Evolutionary conservation across 106 monocot genomes (phyloP).

Genomic region (Alisma plantagoaquatica): DNA sequence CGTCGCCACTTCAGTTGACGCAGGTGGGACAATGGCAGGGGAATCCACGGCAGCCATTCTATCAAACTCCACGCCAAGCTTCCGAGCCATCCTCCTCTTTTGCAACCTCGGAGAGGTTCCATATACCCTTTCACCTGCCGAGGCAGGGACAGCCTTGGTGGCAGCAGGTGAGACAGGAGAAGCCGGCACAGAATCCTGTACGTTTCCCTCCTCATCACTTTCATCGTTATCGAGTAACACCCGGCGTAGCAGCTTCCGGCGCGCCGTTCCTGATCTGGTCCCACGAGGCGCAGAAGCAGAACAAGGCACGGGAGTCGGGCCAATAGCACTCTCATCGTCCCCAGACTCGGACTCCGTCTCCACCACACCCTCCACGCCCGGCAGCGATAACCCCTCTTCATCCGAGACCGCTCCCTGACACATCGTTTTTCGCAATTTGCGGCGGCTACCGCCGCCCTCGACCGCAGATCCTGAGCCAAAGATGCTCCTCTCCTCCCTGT

Average conservation of each 20-base stretch:
- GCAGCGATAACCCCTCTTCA: slow-evolving; percentile 1
- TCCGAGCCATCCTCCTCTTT: slow-evolving; percentile 35
- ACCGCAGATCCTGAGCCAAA: neutral
- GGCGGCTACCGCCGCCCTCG: neutral
- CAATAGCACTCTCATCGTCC: neutral
- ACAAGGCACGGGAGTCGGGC: neutral
- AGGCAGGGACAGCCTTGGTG: no score
- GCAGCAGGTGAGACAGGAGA: no score
- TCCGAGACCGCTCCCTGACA: no score
- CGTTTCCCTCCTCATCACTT: no score
- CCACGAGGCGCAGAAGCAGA: neutral
- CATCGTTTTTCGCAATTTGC: no score
- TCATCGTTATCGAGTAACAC: no score
- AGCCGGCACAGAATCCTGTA: no score
- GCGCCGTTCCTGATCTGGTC: no score
- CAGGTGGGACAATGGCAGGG: no score
- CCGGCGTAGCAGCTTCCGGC: no score
- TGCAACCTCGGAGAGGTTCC: neutral
- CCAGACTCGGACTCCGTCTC: neutral
- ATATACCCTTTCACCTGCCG: no score
- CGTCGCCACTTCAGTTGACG: no score
- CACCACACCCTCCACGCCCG: neutral
- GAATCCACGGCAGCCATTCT: slow-evolving; percentile 13
- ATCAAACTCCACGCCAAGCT: slow-evolving; percentile 45
- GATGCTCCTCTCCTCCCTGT: neutral